These are phyloP conservation scores for Nicotiana obtusifolia DNA, from an alignment of 257 asterid genomes.

Conservation along the genomic window DNA sequence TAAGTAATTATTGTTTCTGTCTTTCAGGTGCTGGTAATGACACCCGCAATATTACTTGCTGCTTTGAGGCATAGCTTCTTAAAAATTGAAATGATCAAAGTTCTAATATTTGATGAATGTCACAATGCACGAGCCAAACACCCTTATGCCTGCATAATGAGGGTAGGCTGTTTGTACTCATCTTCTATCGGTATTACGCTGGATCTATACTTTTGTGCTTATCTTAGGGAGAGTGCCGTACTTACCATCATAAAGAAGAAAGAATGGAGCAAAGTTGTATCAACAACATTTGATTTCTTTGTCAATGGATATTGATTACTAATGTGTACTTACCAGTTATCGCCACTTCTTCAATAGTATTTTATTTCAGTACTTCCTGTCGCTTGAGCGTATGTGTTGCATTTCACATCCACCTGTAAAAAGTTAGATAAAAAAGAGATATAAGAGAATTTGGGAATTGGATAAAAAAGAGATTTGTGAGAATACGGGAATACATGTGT, in stretches of 20 bases:
- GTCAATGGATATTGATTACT: background rate
- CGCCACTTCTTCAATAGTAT: background rate
- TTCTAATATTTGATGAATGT: slow-evolving; percentile 80
- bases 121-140: slow-evolving; percentile 73
- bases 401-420: too few species aligned
- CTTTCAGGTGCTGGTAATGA: slow-evolving; percentile 89
- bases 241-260: background rate
- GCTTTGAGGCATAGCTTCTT: slow-evolving; percentile 65
- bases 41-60: slow-evolving; percentile 65
- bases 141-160: slow-evolving; percentile 69
- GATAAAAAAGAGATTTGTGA: too few species aligned
- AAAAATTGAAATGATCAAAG: slow-evolving; percentile 51
- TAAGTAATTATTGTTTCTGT: slow-evolving; percentile 5
- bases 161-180: slow-evolving; percentile 31
- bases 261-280: background rate
- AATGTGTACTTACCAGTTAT: background rate
- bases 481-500: background rate
- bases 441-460: too few species aligned
- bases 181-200: too few species aligned
- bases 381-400: too few species aligned
- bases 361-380: background rate
- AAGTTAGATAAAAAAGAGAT: too few species aligned
- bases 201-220: too few species aligned
- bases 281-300: background rate
- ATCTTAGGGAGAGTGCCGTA: too few species aligned